Conservation (phyloP, 2,329 filamentous ascomycete genomes). For the Fusarium devonianum region DNA sequence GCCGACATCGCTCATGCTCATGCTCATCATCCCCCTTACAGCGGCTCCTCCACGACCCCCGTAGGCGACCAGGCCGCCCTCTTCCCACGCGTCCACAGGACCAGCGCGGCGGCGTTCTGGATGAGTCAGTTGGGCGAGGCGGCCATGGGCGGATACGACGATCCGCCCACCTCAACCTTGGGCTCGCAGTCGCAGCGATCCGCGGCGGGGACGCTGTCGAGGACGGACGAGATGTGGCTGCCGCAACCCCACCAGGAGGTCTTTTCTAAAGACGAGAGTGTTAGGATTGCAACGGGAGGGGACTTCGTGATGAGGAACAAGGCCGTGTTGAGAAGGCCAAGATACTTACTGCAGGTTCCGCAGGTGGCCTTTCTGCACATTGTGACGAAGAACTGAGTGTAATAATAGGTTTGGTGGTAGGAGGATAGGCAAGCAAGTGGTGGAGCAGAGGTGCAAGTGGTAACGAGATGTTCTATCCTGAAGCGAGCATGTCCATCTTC, state of each 20-base stretch:
- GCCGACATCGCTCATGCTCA: background rate
- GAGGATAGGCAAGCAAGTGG: too few relatives aligned
- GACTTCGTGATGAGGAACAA: slow-evolving; percentile 1
- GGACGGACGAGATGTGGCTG: slow-evolving; percentile 65
- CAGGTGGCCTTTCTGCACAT: slow-evolving; percentile 74
- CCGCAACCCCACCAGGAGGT: slow-evolving; percentile 71
- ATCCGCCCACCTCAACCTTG: slow-evolving; percentile 66
- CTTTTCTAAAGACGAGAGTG: slow-evolving; percentile 32
- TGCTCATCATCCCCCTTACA: slow-evolving; percentile 15
- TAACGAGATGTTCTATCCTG: background rate
- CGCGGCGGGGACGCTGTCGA: slow-evolving; percentile 63
- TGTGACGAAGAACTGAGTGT: too few relatives aligned
- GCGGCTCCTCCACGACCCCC: slow-evolving; percentile 43
- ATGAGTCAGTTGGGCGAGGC: slow-evolving; percentile 52
- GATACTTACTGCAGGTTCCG: slow-evolving; percentile 65
- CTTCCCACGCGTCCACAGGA: slow-evolving; percentile 43
- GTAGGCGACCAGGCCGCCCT: slow-evolving; percentile 41
- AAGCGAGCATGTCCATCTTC: too few relatives aligned
- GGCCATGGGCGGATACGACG: slow-evolving; percentile 71
- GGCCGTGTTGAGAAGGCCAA: background rate
- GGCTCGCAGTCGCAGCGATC: slow-evolving; percentile 73
- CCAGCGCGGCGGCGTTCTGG: slow-evolving; percentile 37
- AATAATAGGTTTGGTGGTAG: too few relatives aligned
- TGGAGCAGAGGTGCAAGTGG: background rate
- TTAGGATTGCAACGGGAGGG: too few relatives aligned